phyloP scores from a whole-genome alignment of 148 eudicot species.

The Rhododendron simsii region DNA sequence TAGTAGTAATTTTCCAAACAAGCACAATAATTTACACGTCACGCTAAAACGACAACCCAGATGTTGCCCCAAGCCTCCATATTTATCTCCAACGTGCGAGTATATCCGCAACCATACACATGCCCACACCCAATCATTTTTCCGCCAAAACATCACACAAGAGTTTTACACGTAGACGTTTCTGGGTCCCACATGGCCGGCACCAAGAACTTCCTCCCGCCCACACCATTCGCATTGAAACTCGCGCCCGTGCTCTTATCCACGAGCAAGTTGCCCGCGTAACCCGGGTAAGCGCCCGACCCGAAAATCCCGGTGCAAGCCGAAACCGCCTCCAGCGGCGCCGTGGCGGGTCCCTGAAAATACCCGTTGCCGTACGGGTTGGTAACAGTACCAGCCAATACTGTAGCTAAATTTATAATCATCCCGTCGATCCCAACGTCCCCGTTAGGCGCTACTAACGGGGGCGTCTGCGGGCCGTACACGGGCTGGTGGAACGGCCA shows the following conservation, averaged over 20 bases:
- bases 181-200: conserved; percentile 69
- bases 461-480: conserved; percentile 52
- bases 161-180: conserved; percentile 37
- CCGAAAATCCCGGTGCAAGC: conserved; percentile 64
- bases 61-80: neutral
- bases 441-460: conserved; percentile 45
- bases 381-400: conserved; percentile 53
- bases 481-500: conserved; percentile 57
- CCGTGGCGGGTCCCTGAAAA: conserved; percentile 42
- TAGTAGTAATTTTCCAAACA: neutral
- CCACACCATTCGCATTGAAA: conserved; percentile 50
- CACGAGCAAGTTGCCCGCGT: conserved; percentile 32
- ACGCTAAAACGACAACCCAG: neutral
- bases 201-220: conserved; percentile 45
- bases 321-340: conserved; percentile 55
- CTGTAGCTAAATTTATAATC: conserved; percentile 47
- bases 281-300: conserved; percentile 52
- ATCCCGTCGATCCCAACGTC: conserved; percentile 68
- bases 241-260: conserved; percentile 51
- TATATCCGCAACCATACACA: neutral
- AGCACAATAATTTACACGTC: conserved; percentile 10
- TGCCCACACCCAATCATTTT: neutral
- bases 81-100: too few species aligned
- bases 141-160: conserved; percentile 13
- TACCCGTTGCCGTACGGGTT: conserved; percentile 58